phyloP scores from a whole-genome alignment of 192 early-diverging fungal species.

The Umbelopsis ramanniana region DNA sequence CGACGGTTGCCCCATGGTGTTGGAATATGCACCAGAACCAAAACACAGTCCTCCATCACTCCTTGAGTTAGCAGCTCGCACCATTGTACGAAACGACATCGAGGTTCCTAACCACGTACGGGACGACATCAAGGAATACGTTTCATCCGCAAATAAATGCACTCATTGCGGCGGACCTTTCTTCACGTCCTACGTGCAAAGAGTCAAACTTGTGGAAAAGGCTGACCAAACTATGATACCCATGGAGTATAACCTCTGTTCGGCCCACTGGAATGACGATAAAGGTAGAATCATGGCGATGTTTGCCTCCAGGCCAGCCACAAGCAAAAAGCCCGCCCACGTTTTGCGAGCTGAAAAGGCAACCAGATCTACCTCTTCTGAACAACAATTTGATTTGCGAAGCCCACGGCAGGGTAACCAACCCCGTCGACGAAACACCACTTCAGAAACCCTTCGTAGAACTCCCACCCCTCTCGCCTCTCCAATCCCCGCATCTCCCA shows the following conservation, averaged over 20 bases:
- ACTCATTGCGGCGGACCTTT: slow-evolving; percentile 82
- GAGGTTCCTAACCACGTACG: slow-evolving; percentile 54
- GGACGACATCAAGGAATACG: slow-evolving; percentile 65
- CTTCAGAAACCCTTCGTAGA: neutral
- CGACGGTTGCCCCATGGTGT: slow-evolving; percentile 57
- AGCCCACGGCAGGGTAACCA: neutral
- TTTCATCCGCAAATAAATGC: slow-evolving; percentile 63
- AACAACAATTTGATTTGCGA: neutral
- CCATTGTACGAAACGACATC: slow-evolving; percentile 69
- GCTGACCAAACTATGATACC: slow-evolving; percentile 51
- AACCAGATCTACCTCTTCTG: neutral
- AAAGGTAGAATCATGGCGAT: slow-evolving; percentile 64
- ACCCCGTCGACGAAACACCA: neutral
- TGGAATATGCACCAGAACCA: slow-evolving; percentile 47
- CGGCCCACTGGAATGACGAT: slow-evolving; percentile 79
- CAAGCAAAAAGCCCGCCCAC: slow-evolving; percentile 13
- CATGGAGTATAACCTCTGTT: slow-evolving; percentile 74
- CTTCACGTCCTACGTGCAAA: slow-evolving; percentile 63
- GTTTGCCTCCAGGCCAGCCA: slow-evolving; percentile 44
- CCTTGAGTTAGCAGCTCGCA: slow-evolving; percentile 77
- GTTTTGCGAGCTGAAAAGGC: slow-evolving; percentile 12
- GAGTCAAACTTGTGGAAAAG: slow-evolving; percentile 69
- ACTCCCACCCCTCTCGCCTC: too few species aligned
- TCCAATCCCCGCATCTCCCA: neutral
- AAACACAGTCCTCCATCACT: slow-evolving; percentile 64